A percentile compares a stretch with the other conserved stretches of the same genome.
Evolutionary conservation across 2,329 filamentous ascomycete species (phyloP).

Genomic region (Juglanconis juglandina): DNA sequence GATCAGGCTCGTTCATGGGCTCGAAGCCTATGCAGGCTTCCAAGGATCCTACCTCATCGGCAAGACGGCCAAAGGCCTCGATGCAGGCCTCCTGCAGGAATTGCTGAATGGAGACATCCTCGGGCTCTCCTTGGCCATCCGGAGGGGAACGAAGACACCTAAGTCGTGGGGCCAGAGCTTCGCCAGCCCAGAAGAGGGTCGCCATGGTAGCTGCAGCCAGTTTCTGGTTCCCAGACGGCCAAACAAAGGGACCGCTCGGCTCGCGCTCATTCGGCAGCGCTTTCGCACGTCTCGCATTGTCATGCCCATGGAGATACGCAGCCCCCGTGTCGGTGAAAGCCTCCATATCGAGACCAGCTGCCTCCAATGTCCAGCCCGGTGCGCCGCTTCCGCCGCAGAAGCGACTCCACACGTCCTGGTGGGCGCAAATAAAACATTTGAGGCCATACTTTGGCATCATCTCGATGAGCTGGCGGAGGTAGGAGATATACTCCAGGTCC

Average conservation of each 20-base stretch:
- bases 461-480: slow-evolving; percentile 33
- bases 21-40: slow-evolving; percentile 39
- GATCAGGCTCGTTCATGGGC: slow-evolving; percentile 41
- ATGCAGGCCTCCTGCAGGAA: slow-evolving; percentile 32
- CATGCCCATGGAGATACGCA: slow-evolving; percentile 34
- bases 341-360: slow-evolving; percentile 36
- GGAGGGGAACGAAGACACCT: slow-evolving; percentile 15
- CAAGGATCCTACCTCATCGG: slow-evolving; percentile 29
- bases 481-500: slow-evolving; percentile 37
- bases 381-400: slow-evolving; percentile 41
- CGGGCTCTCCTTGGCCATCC: neutral
- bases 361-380: slow-evolving; percentile 40
- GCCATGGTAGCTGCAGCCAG: slow-evolving; percentile 32
- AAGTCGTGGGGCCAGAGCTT: slow-evolving; percentile 24
- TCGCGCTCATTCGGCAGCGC: slow-evolving; percentile 28
- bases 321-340: slow-evolving; percentile 29
- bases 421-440: slow-evolving; percentile 40
- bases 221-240: slow-evolving; percentile 37
- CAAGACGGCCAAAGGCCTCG: slow-evolving; percentile 33
- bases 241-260: slow-evolving; percentile 34
- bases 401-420: slow-evolving; percentile 42
- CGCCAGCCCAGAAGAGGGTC: slow-evolving; percentile 27
- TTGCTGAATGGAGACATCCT: slow-evolving; percentile 25
- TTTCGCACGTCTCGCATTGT: slow-evolving; percentile 27
- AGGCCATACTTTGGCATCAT: slow-evolving; percentile 37